These are phyloP conservation scores for Tylopilus subfusipes DNA, from an alignment of 768 basidiomycete genomes.

Conservation along the genomic window DNA sequence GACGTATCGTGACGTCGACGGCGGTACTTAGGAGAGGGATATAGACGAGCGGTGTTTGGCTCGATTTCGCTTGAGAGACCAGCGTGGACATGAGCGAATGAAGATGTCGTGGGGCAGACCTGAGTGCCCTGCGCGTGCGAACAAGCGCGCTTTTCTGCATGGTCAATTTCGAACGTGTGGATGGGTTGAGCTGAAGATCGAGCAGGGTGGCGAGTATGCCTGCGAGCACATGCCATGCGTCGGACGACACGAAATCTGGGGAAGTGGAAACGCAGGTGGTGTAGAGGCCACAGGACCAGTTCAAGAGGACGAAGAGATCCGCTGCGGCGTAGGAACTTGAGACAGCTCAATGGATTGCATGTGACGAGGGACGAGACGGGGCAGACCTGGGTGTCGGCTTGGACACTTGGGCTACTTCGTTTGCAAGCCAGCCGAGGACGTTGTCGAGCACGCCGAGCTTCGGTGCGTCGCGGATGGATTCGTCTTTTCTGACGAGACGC, in stretches of 20 bases:
- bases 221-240: constrained; percentile 51
- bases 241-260: constrained; percentile 43
- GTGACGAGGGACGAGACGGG: background rate
- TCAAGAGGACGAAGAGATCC: constrained; percentile 65
- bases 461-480: constrained; percentile 39
- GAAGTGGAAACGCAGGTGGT: constrained; percentile 45
- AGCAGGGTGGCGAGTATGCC: constrained; percentile 57
- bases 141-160: constrained; percentile 60
- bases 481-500: constrained; percentile 62
- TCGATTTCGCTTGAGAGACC: constrained; percentile 48
- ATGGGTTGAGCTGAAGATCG: constrained; percentile 53
- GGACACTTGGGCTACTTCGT: constrained; percentile 58
- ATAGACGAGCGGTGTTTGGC: constrained; percentile 38
- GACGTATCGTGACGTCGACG: constrained; percentile 64
- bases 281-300: constrained; percentile 68
- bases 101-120: constrained; percentile 55
- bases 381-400: constrained; percentile 58
- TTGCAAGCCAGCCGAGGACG: constrained; percentile 71
- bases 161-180: constrained; percentile 51
- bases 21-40: constrained; percentile 63
- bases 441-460: constrained; percentile 64
- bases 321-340: constrained; percentile 53
- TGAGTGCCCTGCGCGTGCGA: constrained; percentile 60
- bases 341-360: background rate
- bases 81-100: constrained; percentile 50